Percentiles rank a stretch among this genome's conserved stretches.
Evolutionary conservation across 2,329 filamentous ascomycete species (phyloP).

Genomic region (Ascochyta fabae): DNA sequence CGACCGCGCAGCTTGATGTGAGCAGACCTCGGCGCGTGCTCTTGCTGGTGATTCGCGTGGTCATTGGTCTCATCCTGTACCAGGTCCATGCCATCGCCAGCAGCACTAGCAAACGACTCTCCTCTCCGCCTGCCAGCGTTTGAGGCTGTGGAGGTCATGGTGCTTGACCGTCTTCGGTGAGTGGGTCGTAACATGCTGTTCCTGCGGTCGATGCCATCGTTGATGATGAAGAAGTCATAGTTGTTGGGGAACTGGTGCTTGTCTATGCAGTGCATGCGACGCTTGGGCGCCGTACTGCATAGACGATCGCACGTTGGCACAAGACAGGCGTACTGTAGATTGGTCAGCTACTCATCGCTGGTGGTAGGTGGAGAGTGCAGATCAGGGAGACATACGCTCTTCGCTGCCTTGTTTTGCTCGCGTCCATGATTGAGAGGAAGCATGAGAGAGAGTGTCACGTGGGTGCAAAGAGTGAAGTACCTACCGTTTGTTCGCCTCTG

Average conservation of each 20-base stretch:
- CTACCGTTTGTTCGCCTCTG: conserved; percentile 83
- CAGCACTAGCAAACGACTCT: conserved; percentile 27
- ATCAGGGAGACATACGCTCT: conserved; percentile 2
- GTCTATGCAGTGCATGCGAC: conserved; percentile 87
- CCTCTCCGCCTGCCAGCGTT: conserved; percentile 21
- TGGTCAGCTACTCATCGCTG: conserved; percentile 16
- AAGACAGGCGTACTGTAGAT: conserved; percentile 78
- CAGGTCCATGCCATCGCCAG: conserved; percentile 34
- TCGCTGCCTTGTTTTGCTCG: neutral
- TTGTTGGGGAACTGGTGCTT: conserved; percentile 86
- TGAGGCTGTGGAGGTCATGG: conserved; percentile 23
- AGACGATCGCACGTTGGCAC: conserved; percentile 85
- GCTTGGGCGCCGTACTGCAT: conserved; percentile 82
- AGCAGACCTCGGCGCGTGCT: conserved; percentile 20
- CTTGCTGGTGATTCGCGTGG: conserved; percentile 14
- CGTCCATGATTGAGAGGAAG: neutral
- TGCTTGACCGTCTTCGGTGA: conserved; percentile 44
- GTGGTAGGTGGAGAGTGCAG: neutral
- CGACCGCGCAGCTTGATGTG: conserved; percentile 37
- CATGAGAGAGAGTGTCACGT: neutral
- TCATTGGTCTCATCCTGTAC: conserved; percentile 25
- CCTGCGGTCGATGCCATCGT: conserved; percentile 86
- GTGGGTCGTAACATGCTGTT: conserved; percentile 72
- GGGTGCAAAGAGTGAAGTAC: conserved; percentile 38
- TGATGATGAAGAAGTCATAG: conserved; percentile 67